Evolutionary conservation across 257 asterid species (phyloP).

Genomic region (Nicotiana noctiflora): DNA sequence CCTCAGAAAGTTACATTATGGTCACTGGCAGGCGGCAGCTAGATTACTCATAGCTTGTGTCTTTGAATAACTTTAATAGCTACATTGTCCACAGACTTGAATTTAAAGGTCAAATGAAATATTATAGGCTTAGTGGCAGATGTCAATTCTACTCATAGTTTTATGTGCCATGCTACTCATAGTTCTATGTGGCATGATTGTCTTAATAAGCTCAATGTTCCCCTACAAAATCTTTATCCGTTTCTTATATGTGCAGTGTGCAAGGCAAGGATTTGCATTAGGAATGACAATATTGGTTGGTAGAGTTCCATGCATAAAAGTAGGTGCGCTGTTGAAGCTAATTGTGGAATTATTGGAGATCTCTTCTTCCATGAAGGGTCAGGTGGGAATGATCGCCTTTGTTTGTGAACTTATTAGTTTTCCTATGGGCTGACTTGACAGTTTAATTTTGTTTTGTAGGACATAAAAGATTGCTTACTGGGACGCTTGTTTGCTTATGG

Average conservation of each 20-base stretch:
- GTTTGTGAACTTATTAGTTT: not conserved
- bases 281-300: constrained; percentile 71
- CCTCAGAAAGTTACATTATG: not conserved
- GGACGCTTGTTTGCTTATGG: constrained; percentile 98
- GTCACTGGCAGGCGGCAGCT: not conserved
- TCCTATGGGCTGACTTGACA: not conserved
- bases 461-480: constrained; percentile 69
- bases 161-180: not conserved
- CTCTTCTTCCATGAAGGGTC: constrained; percentile 93
- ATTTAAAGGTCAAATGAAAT: not conserved
- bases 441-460: constrained; percentile 41
- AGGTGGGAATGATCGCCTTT: constrained; percentile 46
- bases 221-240: not conserved
- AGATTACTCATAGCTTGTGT: not conserved
- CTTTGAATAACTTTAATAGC: not conserved
- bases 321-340: constrained; percentile 78
- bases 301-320: constrained; percentile 54
- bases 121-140: not conserved
- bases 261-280: constrained; percentile 94
- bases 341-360: constrained; percentile 68
- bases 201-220: not conserved
- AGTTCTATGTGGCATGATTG: not conserved
- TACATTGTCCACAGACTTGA: not conserved
- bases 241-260: constrained; percentile 57
- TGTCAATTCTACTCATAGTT: not conserved